Evolutionary conservation across 192 early-diverging fungal species (phyloP).

Genomic region (Umbelopsis vinacea): DNA sequence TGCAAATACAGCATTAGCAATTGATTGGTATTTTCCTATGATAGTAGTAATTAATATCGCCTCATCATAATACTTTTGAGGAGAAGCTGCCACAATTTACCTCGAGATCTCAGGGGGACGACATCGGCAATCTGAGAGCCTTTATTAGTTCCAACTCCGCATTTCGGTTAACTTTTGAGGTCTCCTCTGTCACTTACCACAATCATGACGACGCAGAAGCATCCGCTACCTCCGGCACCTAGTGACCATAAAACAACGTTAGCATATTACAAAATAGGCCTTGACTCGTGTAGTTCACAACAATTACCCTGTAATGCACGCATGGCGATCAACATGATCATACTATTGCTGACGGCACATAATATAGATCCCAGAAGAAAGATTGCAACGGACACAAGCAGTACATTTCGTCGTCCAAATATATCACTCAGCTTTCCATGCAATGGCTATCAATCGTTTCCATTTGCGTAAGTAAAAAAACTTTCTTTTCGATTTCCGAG

Average conservation of each 20-base stretch:
- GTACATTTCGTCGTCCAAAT: slow-evolving; percentile 69
- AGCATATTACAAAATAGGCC: background rate
- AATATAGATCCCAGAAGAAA: slow-evolving; percentile 81
- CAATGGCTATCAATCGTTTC: slow-evolving; percentile 43
- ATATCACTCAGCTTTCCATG: slow-evolving; percentile 86
- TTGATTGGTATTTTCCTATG: slow-evolving; percentile 60
- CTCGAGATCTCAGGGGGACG: slow-evolving; percentile 74
- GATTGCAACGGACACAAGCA: slow-evolving; percentile 70
- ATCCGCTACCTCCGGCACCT: slow-evolving; percentile 28
- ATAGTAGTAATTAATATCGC: background rate
- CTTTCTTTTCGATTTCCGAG: slow-evolving; percentile 5
- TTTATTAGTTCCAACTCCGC: slow-evolving; percentile 61
- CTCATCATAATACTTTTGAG: background rate
- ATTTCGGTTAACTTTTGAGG: slow-evolving; percentile 9
- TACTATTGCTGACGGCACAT: slow-evolving; percentile 72
- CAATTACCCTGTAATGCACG: background rate
- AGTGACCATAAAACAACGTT: background rate
- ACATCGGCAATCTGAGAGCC: slow-evolving; percentile 80
- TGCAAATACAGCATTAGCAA: slow-evolving; percentile 81
- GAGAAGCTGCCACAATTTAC: slow-evolving; percentile 51
- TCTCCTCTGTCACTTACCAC: background rate
- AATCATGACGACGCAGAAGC: slow-evolving; percentile 15
- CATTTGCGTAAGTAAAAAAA: background rate
- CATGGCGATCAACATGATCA: slow-evolving; percentile 41
- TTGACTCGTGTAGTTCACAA: background rate